Conservation (phyloP, 2,329 filamentous ascomycete genomes). For the Diaporthe ilicicola region DNA sequence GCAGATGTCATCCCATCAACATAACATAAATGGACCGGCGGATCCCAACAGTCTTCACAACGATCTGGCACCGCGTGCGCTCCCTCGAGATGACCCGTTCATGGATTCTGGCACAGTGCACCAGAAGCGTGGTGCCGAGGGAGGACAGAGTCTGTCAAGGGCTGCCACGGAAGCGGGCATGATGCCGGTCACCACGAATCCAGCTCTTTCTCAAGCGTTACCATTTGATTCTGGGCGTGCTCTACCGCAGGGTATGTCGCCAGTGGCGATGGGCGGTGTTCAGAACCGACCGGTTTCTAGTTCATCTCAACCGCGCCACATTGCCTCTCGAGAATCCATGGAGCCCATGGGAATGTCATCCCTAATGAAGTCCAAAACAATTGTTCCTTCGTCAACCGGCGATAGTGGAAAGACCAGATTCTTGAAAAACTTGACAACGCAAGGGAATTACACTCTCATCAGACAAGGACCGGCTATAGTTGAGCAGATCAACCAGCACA, state of each 20-base stretch:
- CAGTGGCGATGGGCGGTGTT: neutral
- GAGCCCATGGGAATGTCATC: neutral
- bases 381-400: neutral
- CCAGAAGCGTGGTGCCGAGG: neutral
- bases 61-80: neutral
- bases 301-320: neutral
- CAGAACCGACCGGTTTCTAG: neutral
- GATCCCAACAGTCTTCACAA: neutral
- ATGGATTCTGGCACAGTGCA: neutral
- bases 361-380: neutral
- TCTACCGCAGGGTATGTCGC: neutral
- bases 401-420: neutral
- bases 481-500: neutral
- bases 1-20: neutral
- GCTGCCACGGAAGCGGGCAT: neutral
- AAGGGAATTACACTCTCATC: neutral
- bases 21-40: neutral
- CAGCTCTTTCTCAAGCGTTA: neutral
- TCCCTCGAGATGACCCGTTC: constrained; percentile 4
- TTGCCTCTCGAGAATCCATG: neutral
- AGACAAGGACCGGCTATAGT: neutral
- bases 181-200: neutral
- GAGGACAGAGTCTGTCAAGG: neutral
- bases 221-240: neutral
- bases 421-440: neutral